A percentile compares a stretch with the other conserved stretches of the same genome.
Conservation (phyloP, 345 rosid species). For the Gossypium anomalum region DNA sequence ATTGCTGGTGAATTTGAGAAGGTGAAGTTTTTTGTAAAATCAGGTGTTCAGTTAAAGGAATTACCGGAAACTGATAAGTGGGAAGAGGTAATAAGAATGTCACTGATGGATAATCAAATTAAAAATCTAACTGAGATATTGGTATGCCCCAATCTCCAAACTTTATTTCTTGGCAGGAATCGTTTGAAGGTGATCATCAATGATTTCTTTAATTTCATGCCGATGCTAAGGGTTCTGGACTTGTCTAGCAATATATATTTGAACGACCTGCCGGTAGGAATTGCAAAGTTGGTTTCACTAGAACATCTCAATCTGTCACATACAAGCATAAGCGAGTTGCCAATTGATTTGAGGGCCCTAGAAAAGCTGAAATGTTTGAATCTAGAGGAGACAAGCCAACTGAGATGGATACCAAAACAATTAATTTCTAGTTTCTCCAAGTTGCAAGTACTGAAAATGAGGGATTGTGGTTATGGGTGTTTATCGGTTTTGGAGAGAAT, state of each 20-base stretch:
- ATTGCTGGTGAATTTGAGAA: background rate
- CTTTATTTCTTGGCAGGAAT: background rate
- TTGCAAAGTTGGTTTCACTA: background rate
- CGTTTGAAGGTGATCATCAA: background rate
- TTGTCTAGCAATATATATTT: rapidly evolving
- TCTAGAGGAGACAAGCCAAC: rapidly evolving
- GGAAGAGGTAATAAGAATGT: conserved; percentile 15
- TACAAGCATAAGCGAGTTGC: background rate
- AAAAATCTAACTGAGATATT: background rate
- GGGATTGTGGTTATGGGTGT: background rate
- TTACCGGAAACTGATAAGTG: conserved; percentile 13
- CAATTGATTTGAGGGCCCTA: background rate
- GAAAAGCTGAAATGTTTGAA: background rate
- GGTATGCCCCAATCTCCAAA: background rate
- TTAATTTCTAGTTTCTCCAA: background rate
- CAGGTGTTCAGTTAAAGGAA: conserved; percentile 8
- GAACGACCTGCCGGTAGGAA: background rate
- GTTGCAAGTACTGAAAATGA: background rate
- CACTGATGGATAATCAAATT: conserved; percentile 8
- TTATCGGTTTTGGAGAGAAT: background rate
- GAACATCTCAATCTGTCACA: background rate
- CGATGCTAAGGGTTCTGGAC: background rate
- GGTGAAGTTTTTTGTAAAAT: conserved; percentile 10
- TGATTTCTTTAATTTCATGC: background rate
- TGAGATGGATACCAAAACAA: background rate